Base-by-base conservation (phyloP, 257 asterid species). In the Eustoma russellianum region DNA sequence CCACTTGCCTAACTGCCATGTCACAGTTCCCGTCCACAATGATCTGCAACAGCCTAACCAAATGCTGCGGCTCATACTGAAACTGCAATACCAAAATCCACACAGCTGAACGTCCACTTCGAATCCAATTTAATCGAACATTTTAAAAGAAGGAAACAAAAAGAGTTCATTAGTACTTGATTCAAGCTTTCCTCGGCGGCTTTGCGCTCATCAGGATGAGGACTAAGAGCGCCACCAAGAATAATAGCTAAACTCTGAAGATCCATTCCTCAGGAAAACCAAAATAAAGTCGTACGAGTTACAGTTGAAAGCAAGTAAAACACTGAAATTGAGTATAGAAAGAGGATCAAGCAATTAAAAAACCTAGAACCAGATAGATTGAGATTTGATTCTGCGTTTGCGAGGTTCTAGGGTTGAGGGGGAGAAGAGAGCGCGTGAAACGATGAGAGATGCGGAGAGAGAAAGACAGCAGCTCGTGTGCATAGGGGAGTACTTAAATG, bases 21-120 rank as follows among this genome's bases (percentile, higher is more conserved):
- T 88, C 97, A 16, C 88, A 74, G 35, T 68, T 81, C 62, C 70
- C 93, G 56, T 85, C 97, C 0, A 92, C 90, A 34, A 88, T 81
- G 58, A 92, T 88, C 85, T 88, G 99, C 86, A 92, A 65, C 70
- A 92, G 75, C 76, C 99, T 92, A 67, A 92, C 95, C 71, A 92
- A 73, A 77, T 92, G 99, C 77, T 85, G 97, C 9, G 94, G 97
- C 7, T 88, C 75, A 63, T 62, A 71, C 64, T 92, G 95, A 71
- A 74, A 69, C 99, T 92, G 93, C 79, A 82, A 45, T 44, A 10
- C 53, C 16, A 16, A 46, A 17, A 46, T 13, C 18, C 43, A 40
- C 28, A 24, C 9, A 33, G 6, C n/a, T 34, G 33, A 51, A 8
- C 8, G 8, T 14, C 38, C 15, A 16, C 53, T 28, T 43, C 12